These are phyloP conservation scores for Alloteropsis semialata DNA, from an alignment of 176 grass and related monocot genomes.

Conservation along the genomic window DNA sequence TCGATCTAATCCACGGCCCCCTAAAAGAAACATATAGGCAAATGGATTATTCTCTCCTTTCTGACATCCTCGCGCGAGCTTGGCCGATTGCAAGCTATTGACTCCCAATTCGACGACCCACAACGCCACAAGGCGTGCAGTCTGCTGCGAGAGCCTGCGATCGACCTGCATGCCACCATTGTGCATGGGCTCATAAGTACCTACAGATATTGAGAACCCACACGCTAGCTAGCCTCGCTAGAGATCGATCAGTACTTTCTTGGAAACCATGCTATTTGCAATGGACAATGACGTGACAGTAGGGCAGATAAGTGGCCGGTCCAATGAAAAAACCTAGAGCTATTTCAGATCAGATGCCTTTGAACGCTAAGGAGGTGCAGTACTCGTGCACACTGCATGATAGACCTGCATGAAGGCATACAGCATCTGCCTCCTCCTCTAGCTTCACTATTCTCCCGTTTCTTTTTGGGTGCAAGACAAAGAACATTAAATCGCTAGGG, in stretches of 20 bases:
- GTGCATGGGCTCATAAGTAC: no score
- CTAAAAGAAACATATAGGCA: no score
- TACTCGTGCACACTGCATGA: background rate
- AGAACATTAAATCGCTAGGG: conserved; percentile 40
- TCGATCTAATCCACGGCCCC: no score
- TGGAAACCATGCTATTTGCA: background rate
- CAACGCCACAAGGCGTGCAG: no score
- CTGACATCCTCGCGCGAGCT: no score
- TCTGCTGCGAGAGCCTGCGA: no score
- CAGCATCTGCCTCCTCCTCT: conserved; percentile 11
- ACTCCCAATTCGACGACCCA: no score
- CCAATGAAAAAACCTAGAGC: background rate
- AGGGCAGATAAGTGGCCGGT: background rate
- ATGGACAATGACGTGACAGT: background rate
- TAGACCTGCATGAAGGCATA: conserved; percentile 8
- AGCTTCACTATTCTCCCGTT: background rate
- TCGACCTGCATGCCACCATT: no score
- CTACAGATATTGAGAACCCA: background rate
- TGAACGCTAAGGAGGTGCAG: conserved; percentile 6
- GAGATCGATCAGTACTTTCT: no score
- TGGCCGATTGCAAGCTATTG: no score
- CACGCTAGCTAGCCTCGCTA: background rate
- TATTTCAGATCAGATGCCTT: conserved; percentile 9
- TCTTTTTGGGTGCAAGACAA: conserved; percentile 41
- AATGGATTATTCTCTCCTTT: no score